phyloP scores from a whole-genome alignment of 768 basidiomycete species.

The Boletus reticuloceps region DNA sequence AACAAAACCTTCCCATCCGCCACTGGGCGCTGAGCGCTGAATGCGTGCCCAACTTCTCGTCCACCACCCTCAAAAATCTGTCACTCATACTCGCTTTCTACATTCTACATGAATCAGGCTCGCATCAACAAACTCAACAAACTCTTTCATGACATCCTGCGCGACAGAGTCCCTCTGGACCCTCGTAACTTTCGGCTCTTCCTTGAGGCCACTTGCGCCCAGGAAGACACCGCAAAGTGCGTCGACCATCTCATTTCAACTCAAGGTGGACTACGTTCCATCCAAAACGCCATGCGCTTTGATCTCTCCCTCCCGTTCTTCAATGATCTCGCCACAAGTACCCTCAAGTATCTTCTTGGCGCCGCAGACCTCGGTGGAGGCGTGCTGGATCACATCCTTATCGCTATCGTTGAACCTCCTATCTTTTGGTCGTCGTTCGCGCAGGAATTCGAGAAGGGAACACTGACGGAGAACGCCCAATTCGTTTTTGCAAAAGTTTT shows the following conservation, averaged over 20 bases:
- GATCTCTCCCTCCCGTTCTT: slow-evolving; percentile 41
- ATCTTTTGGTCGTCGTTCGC: slow-evolving; percentile 47
- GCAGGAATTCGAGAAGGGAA: slow-evolving; percentile 31
- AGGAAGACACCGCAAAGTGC: slow-evolving; percentile 39
- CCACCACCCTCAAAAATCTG: too few species aligned
- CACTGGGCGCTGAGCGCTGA: too few species aligned
- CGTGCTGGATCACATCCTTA: slow-evolving; percentile 42
- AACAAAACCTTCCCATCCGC: too few species aligned
- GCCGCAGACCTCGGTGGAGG: slow-evolving; percentile 43
- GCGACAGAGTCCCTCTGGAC: slow-evolving; percentile 28
- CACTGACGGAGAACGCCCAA: slow-evolving; percentile 36
- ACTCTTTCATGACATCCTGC: slow-evolving; percentile 34
- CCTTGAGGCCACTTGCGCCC: slow-evolving; percentile 44
- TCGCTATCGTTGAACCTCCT: slow-evolving; percentile 47
- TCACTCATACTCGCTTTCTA: too few species aligned
- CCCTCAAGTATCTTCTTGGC: slow-evolving; percentile 41
- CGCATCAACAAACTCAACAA: slow-evolving; percentile 31
- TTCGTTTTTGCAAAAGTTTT: slow-evolving; percentile 48
- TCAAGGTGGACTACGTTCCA: slow-evolving; percentile 34
- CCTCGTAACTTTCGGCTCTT: slow-evolving; percentile 33
- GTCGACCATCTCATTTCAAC: slow-evolving; percentile 37
- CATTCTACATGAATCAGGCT: slow-evolving; percentile 12
- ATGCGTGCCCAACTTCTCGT: too few species aligned
- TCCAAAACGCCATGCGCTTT: slow-evolving; percentile 43
- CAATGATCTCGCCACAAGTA: slow-evolving; percentile 38